These are phyloP conservation scores for Cryphonectria japonica DNA, from an alignment of 2,329 filamentous ascomycete genomes.

Conservation along the genomic window DNA sequence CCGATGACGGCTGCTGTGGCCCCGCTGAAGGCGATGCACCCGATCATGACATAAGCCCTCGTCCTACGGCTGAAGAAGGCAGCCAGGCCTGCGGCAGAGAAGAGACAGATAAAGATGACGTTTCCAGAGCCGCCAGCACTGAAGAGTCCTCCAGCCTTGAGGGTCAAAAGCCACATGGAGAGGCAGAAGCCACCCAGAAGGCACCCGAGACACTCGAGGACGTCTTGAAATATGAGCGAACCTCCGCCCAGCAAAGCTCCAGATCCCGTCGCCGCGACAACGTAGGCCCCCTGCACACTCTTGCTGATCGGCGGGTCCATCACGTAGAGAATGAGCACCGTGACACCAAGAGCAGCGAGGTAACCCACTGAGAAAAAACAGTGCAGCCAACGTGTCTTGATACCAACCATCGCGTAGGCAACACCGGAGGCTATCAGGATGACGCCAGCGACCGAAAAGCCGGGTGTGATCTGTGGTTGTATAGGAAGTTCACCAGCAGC, in stretches of 20 bases:
- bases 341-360: slow-evolving; percentile 71
- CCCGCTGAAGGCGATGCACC: slow-evolving; percentile 77
- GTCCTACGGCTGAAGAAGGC: slow-evolving; percentile 80
- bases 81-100: slow-evolving; percentile 70
- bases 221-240: slow-evolving; percentile 78
- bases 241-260: slow-evolving; percentile 74
- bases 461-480: slow-evolving; percentile 75
- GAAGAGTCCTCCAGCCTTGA: slow-evolving; percentile 77
- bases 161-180: slow-evolving; percentile 86
- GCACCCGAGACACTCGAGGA: slow-evolving; percentile 81
- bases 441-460: slow-evolving; percentile 76
- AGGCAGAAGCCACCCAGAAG: slow-evolving; percentile 84
- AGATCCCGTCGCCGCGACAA: slow-evolving; percentile 76
- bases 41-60: slow-evolving; percentile 76
- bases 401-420: slow-evolving; percentile 74
- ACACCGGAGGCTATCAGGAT: slow-evolving; percentile 75
- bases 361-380: slow-evolving; percentile 81
- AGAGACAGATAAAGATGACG: slow-evolving; percentile 74
- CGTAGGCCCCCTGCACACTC: slow-evolving; percentile 82
- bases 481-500: slow-evolving; percentile 67
- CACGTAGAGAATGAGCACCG: slow-evolving; percentile 85
- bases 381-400: slow-evolving; percentile 80
- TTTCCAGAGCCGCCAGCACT: slow-evolving; percentile 59
- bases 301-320: slow-evolving; percentile 78
- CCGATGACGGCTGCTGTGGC: slow-evolving; percentile 80